Evolutionary conservation across 352 stramenopile genomes (phyloP).

Genomic region (Phytopythium kandeliae): DNA sequence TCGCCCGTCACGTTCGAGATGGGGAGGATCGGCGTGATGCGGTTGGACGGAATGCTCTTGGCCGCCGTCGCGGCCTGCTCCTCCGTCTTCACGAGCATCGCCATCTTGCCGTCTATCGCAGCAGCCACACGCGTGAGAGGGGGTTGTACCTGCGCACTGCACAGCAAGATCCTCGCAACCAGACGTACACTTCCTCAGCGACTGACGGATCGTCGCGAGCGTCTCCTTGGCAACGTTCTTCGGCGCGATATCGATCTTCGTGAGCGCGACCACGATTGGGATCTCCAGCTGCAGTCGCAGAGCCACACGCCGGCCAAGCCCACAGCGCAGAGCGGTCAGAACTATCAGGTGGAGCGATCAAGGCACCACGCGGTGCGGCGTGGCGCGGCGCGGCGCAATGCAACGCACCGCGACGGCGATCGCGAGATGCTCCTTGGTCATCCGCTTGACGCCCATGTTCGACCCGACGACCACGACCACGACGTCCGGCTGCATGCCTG

Average conservation of each 20-base stretch:
- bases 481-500: constrained; percentile 95
- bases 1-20: constrained; percentile 98
- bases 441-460: constrained; percentile 94
- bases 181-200: constrained; percentile 66
- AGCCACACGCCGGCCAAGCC: neutral
- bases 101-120: constrained; percentile 90
- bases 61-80: constrained; percentile 84
- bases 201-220: constrained; percentile 83
- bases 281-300: constrained; percentile 68
- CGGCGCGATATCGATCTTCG: constrained; percentile 93
- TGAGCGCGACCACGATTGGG: constrained; percentile 91
- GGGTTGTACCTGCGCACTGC: too few species aligned
- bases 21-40: constrained; percentile 95
- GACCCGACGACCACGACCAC: constrained; percentile 91
- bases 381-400: too few species aligned
- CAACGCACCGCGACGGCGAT: constrained; percentile 82
- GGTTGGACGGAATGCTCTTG: constrained; percentile 87
- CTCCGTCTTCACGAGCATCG: constrained; percentile 89
- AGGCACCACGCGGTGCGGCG: too few species aligned
- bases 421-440: constrained; percentile 92
- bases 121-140: too few species aligned
- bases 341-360: neutral
- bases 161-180: too few species aligned
- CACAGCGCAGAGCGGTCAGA: neutral
- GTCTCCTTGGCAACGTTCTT: constrained; percentile 92